Percentiles rank a stretch among this genome's conserved stretches.
phyloP scores from a whole-genome alignment of 768 basidiomycete species.

The Phanerodontia chrysosporium region DNA sequence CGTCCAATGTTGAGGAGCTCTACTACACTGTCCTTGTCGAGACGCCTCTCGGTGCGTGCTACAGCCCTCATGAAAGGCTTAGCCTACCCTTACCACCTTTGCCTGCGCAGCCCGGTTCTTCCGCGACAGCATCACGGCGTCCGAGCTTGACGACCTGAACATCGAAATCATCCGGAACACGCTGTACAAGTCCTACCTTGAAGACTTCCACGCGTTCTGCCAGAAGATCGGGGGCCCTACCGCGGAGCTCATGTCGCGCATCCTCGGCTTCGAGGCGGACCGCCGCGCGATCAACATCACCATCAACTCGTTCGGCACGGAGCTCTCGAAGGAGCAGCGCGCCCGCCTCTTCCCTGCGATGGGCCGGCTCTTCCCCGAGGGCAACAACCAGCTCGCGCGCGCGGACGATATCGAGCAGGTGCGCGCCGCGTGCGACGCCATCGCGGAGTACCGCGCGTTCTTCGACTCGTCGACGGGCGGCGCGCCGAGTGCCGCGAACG shows the following conservation, averaged over 20 bases:
- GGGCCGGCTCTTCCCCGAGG: constrained; percentile 89
- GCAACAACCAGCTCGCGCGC: constrained; percentile 89
- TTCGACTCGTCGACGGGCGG: constrained; percentile 54
- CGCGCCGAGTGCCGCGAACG: constrained; percentile 28
- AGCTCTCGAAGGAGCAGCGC: constrained; percentile 91
- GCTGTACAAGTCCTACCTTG: constrained; percentile 97
- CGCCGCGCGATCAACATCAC: constrained; percentile 97
- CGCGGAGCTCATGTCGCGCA: constrained; percentile 84
- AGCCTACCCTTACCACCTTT: not conserved
- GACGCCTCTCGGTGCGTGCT: constrained; percentile 82
- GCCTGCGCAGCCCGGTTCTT: constrained; percentile 80
- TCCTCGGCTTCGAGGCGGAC: constrained; percentile 95
- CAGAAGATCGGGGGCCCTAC: constrained; percentile 80
- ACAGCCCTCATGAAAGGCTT: not conserved
- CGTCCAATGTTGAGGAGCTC: constrained; percentile 97
- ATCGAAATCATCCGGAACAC: constrained; percentile 99
- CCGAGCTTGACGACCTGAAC: constrained; percentile 96
- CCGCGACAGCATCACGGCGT: constrained; percentile 89
- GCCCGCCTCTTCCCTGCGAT: constrained; percentile 92
- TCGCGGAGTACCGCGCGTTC: constrained; percentile 88
- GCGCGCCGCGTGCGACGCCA: constrained; percentile 77
- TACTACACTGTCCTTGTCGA: constrained; percentile 97
- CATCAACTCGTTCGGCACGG: constrained; percentile 97
- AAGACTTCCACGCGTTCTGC: constrained; percentile 90
- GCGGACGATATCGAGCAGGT: constrained; percentile 97